Evolutionary conservation across 305 asterid species (phyloP), one percentile per base, ranked within the genome.

Genomic region (Rubia peregrina): DNA sequence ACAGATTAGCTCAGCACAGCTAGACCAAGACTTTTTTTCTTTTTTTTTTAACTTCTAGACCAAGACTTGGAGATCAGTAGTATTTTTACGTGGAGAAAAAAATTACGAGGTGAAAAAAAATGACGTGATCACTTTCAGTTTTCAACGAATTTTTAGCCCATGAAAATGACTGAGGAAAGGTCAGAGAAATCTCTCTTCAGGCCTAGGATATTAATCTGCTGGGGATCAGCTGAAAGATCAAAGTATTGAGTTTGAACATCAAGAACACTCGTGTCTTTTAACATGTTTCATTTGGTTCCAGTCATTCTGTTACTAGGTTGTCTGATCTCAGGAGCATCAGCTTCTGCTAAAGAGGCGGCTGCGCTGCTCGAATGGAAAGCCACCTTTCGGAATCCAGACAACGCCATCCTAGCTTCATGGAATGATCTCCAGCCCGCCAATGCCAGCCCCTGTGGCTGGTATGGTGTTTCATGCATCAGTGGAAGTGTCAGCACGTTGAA

Each of bases 401-500:
- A 12, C 60, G 30, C 56, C 56, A 57, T 53, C 6, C 64, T 43
- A 64, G 72, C 21, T 53, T 65, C 74, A n/a, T 81, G 64, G 59
- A 0, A 5, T 8, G 22, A 51, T 51, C 59, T 6, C 55, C 55
- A 48, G 8, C 55, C 55, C 14, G 55, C 12, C 5, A 17, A 51
- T 1, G 22, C 59, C 59, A 51, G 22, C 10, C 22, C 22, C 6
- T 51, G 59, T 5, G n/a, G 59, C 24, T 51, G 59, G 59, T n/a
- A 51, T 51, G 59, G 59, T 2, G 51, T 75, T 56, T 43, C 49
- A 8, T 75, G 82, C 24, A n/a, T 63, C 19, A 13, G 55, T 6
- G 80, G 79, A 10, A 17, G 77, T 48, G 67, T 77, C 19, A 24
- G 7, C 43, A 55, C 9, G 8, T 13, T 80, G 75, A 80, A 74